phyloP scores from a whole-genome alignment of 306 rosid species.

The Abrus pulchellus region DNA sequence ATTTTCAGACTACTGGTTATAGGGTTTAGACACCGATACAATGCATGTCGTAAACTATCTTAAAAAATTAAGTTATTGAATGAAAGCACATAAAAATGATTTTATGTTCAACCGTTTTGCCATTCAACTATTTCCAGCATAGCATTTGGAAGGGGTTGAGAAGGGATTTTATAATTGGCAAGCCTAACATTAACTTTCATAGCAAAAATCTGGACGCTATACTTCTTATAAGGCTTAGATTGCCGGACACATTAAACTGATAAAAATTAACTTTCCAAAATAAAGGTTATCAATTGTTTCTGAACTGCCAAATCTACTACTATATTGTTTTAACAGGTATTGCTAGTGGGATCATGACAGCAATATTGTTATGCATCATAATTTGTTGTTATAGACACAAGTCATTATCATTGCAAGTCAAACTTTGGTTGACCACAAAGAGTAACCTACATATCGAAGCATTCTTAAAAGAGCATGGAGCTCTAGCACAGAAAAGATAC shows the following conservation, averaged over 20 bases:
- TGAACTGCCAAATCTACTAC: background rate
- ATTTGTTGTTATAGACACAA: background rate
- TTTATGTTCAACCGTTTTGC: background rate
- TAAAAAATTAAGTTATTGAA: background rate
- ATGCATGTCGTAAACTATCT: background rate
- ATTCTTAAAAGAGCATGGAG: slow-evolving; percentile 42
- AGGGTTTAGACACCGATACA: background rate
- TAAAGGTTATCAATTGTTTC: background rate
- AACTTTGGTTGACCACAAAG: background rate
- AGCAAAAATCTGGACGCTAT: background rate
- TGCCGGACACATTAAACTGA: background rate
- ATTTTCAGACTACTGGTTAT: background rate
- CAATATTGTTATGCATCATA: background rate
- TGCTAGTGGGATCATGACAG: background rate
- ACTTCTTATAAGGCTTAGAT: background rate
- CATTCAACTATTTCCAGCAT: background rate
- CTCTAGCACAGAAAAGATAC: slow-evolving; percentile 38
- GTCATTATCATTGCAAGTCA: background rate
- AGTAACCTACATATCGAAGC: background rate
- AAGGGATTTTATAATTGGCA: background rate
- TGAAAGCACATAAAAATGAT: no score
- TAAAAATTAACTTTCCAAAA: background rate
- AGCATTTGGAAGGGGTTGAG: background rate
- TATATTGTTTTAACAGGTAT: background rate
- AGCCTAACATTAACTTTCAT: background rate